Evolutionary conservation across 176 grass and related monocot genomes (phyloP).

Genomic region (Carex littledalei): DNA sequence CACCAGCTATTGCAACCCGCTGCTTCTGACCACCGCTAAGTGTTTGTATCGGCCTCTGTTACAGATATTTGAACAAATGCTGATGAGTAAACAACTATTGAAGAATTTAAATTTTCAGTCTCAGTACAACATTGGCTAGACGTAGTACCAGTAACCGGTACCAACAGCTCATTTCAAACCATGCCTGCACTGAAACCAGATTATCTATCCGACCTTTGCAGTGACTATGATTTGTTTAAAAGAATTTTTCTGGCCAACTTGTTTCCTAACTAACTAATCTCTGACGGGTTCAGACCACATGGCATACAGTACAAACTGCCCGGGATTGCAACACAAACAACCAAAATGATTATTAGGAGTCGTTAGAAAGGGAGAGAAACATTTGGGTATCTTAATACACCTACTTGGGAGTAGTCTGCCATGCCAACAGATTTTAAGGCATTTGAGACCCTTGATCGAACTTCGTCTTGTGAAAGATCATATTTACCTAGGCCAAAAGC

Average conservation of each 20-base stretch:
- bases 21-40: conserved; percentile 97
- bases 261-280: background rate
- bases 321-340: background rate
- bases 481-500: conserved; percentile 97
- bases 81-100: background rate
- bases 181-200: background rate
- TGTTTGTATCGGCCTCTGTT: conserved; percentile 89
- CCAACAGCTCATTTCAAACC: background rate
- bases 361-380: background rate
- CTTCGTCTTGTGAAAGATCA: conserved; percentile 62
- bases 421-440: conserved; percentile 68
- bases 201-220: background rate
- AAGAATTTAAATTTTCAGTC: background rate
- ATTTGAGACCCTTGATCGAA: conserved; percentile 69
- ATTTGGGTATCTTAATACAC: conserved; percentile 10
- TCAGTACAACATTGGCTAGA: background rate
- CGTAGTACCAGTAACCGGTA: background rate
- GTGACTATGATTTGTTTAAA: background rate
- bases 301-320: background rate
- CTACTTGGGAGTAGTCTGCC: conserved; percentile 82
- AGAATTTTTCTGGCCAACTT: background rate
- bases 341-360: background rate
- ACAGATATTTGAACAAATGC: conserved; percentile 21
- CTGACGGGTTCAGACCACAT: background rate
- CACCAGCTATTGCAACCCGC: conserved; percentile 90